phyloP scores from a whole-genome alignment of 257 asterid genomes.

The Verbena officinalis region DNA sequence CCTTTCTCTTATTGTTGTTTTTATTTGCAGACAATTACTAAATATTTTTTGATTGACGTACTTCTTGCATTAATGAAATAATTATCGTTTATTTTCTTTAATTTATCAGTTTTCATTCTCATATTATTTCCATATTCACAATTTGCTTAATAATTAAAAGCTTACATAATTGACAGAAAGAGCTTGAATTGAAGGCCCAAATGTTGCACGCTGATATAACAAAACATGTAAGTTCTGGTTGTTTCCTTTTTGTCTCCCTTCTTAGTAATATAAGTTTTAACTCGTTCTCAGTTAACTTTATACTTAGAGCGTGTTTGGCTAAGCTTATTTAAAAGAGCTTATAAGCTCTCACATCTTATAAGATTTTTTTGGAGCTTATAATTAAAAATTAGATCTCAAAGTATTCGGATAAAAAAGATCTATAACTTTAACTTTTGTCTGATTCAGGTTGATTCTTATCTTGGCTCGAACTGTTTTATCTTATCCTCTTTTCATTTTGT shows the following conservation, averaged over 20 bases:
- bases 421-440: constrained; percentile 10
- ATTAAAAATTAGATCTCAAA: no score
- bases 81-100: constrained; percentile 11
- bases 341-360: no score
- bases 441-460: constrained; percentile 16
- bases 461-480: constrained; percentile 13
- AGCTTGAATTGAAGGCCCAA: constrained; percentile 70
- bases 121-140: constrained; percentile 8
- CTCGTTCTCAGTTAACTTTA: constrained; percentile 5
- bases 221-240: constrained; percentile 56
- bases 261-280: not conserved
- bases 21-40: constrained; percentile 2
- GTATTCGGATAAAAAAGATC: no score
- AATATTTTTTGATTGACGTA: not conserved
- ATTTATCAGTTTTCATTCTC: constrained; percentile 20
- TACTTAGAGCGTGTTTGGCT: not conserved
- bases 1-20: constrained; percentile 21
- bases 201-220: constrained; percentile 76
- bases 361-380: no score
- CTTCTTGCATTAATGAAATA: constrained; percentile 9
- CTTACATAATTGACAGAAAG: constrained; percentile 54
- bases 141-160: constrained; percentile 21
- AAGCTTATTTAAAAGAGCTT: no score
- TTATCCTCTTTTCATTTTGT: constrained; percentile 31
- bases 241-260: not conserved